phyloP scores from a whole-genome alignment of 768 basidiomycete genomes.

The Suillus cothurnatus region DNA sequence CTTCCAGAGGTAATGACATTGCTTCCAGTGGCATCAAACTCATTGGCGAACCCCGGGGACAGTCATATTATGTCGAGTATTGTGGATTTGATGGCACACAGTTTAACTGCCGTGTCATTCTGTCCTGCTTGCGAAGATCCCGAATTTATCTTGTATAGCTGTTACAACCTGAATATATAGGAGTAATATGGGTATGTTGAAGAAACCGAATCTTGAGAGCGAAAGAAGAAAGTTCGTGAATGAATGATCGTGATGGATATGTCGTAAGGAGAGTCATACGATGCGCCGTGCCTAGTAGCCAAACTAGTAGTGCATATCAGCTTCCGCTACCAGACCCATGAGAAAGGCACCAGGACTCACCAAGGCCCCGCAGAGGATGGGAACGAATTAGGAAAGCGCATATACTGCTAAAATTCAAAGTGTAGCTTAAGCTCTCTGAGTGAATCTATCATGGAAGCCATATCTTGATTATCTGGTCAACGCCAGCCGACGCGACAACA shows the following conservation, averaged over 20 bases:
- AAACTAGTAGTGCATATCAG: slow-evolving; percentile 9
- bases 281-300: slow-evolving; percentile 4
- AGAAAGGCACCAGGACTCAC: slow-evolving; percentile 16
- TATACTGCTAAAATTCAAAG: slow-evolving; percentile 12
- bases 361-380: slow-evolving; percentile 16
- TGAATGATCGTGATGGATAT: slow-evolving; percentile 35
- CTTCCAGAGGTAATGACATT: background rate
- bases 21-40: background rate
- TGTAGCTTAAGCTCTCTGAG: slow-evolving; percentile 5
- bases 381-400: slow-evolving; percentile 12
- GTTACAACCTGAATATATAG: slow-evolving; percentile 24
- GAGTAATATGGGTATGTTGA: slow-evolving; percentile 38
- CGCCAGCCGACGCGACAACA: slow-evolving; percentile 68
- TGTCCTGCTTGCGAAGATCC: background rate
- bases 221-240: slow-evolving; percentile 15
- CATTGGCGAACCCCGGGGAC: background rate
- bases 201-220: slow-evolving; percentile 20
- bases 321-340: slow-evolving; percentile 12
- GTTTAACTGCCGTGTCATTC: background rate
- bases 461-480: slow-evolving; percentile 68
- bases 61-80: background rate
- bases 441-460: slow-evolving; percentile 53
- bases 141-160: slow-evolving; percentile 9
- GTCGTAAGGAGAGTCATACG: slow-evolving; percentile 27
- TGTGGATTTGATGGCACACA: background rate